These are phyloP conservation scores for Neopestalotiopsis sp. DNA, from an alignment of 2,329 filamentous ascomycete genomes.

Conservation along the genomic window DNA sequence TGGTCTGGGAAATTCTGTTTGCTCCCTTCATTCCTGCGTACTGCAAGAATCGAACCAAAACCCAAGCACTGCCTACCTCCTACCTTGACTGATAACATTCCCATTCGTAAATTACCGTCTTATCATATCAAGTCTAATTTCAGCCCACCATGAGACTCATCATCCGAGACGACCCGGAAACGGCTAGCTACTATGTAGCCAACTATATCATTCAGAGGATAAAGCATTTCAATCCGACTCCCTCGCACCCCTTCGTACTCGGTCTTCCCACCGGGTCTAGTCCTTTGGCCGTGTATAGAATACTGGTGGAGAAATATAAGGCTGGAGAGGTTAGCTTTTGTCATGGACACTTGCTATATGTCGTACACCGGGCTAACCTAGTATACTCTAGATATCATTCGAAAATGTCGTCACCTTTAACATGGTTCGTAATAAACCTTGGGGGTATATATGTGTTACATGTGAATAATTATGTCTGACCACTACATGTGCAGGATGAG, in stretches of 20 bases:
- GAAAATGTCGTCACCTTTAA: slow-evolving; percentile 91
- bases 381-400: slow-evolving; percentile 71
- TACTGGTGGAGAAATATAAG: slow-evolving; percentile 75
- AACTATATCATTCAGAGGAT: slow-evolving; percentile 86
- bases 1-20: neutral
- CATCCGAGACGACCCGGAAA: slow-evolving; percentile 73
- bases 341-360: slow-evolving; percentile 9
- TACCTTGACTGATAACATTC: neutral
- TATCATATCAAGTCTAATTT: slow-evolving; percentile 21
- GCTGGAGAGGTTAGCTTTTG: slow-evolving; percentile 57
- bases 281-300: slow-evolving; percentile 78
- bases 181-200: slow-evolving; percentile 77
- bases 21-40: slow-evolving; percentile 1
- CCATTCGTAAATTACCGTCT: slow-evolving; percentile 24
- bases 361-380: slow-evolving; percentile 37
- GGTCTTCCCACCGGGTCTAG: slow-evolving; percentile 85
- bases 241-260: slow-evolving; percentile 78
- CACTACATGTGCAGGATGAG: slow-evolving; percentile 66
- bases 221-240: slow-evolving; percentile 75
- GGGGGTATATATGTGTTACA: slow-evolving; percentile 2
- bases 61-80: slow-evolving; percentile 10
- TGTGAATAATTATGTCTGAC: neutral
- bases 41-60: slow-evolving; percentile 4
- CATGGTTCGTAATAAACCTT: slow-evolving; percentile 64
- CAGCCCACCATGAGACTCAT: slow-evolving; percentile 74